Conservation (phyloP, 345 rosid species). For the Sonneratia alba region DNA sequence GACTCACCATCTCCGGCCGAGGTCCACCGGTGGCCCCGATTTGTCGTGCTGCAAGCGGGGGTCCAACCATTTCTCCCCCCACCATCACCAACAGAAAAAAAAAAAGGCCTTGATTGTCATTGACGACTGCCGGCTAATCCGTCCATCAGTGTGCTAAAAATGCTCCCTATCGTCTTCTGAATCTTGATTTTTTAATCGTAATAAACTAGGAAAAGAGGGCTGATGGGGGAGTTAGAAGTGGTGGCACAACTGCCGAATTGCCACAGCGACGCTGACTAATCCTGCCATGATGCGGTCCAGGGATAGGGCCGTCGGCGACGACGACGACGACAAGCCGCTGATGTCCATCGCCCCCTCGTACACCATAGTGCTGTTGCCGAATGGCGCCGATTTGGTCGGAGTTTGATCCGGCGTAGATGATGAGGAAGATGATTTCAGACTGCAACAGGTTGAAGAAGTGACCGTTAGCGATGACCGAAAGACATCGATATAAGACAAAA, state of each 20-base stretch:
- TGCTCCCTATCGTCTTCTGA: no score
- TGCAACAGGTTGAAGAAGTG: conserved; percentile 20
- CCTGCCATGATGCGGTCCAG: conserved; percentile 16
- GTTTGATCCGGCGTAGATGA: conserved; percentile 5
- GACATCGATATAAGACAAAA: no score
- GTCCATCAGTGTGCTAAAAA: background rate
- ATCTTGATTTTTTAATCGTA: no score
- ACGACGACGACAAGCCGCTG: conserved; percentile 33
- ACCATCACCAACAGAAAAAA: no score
- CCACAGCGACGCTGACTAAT: conserved; percentile 27
- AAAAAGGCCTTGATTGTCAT: no score
- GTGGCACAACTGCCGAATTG: conserved; percentile 34
- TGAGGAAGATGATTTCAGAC: conserved; percentile 52
- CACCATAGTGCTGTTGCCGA: conserved; percentile 43
- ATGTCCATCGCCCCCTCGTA: conserved; percentile 54
- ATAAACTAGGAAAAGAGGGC: no score
- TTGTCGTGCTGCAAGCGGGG: no score
- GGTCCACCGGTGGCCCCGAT: no score
- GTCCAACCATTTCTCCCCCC: no score
- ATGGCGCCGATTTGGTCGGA: conserved; percentile 14
- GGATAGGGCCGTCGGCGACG: conserved; percentile 16
- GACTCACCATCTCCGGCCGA: no score
- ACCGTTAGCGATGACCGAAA: conserved; percentile 1
- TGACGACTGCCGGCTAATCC: no score
- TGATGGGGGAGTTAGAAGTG: background rate